These are phyloP conservation scores for Suillus tomentosus DNA, from an alignment of 768 basidiomycete species.

Conservation along the genomic window DNA sequence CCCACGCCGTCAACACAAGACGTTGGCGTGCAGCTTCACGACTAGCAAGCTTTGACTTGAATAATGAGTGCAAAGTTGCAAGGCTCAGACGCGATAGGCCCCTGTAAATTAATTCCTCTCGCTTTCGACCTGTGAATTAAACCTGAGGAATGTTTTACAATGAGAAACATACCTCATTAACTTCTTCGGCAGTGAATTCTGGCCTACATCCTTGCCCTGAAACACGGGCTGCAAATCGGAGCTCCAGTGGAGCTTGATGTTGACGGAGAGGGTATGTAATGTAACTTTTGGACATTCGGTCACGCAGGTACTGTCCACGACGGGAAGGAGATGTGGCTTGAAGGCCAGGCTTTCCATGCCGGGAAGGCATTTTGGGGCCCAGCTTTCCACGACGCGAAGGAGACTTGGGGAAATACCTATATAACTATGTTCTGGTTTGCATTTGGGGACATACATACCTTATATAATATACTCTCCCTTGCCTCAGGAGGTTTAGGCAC, in stretches of 20 bases:
- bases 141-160: background rate
- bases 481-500: background rate
- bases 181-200: background rate
- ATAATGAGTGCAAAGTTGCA: background rate
- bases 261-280: background rate
- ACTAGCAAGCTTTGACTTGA: background rate
- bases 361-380: background rate
- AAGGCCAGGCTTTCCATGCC: background rate
- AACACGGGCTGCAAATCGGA: background rate
- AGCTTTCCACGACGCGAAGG: background rate
- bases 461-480: background rate
- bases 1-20: background rate
- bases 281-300: background rate
- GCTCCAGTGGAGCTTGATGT: background rate
- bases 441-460: background rate
- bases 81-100: background rate
- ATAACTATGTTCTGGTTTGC: background rate
- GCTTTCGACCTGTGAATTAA: background rate
- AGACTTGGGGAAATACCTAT: background rate
- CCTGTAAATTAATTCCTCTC: background rate
- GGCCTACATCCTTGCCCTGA: background rate
- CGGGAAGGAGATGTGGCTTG: background rate
- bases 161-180: background rate
- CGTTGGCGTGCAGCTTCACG: background rate
- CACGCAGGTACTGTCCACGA: background rate